Evolutionary conservation across 352 stramenopile species (phyloP).

Genomic region (Globisporangium perplexum): DNA sequence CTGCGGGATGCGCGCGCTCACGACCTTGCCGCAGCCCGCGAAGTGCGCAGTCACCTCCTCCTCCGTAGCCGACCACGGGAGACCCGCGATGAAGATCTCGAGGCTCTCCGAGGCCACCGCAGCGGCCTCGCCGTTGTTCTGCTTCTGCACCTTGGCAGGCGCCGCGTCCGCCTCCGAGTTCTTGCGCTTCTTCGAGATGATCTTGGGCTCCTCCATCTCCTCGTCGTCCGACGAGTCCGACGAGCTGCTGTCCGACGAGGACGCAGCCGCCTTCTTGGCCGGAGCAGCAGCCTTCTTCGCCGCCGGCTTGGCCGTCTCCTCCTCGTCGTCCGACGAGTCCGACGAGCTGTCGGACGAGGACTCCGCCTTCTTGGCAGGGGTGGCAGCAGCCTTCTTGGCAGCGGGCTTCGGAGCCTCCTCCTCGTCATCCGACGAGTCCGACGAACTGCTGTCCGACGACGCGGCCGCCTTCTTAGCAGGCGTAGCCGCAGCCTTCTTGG

Average conservation of each 20-base stretch:
- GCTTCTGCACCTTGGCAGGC: constrained; percentile 63
- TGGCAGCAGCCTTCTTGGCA: constrained; percentile 22
- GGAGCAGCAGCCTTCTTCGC: constrained; percentile 22
- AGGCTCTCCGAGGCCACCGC: constrained; percentile 46
- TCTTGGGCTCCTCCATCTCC: constrained; percentile 49
- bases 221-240: constrained; percentile 20
- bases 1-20: constrained; percentile 76
- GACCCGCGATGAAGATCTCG: constrained; percentile 89
- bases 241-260: constrained; percentile 26
- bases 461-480: constrained; percentile 26
- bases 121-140: constrained; percentile 58
- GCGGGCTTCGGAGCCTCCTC: constrained; percentile 28
- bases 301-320: constrained; percentile 28
- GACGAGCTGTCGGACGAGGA: constrained; percentile 3
- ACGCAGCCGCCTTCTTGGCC: constrained; percentile 38
- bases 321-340: constrained; percentile 45
- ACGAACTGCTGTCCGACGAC: background rate
- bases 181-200: constrained; percentile 83
- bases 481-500: constrained; percentile 21
- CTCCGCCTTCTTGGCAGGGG: constrained; percentile 27
- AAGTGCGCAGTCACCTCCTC: constrained; percentile 95
- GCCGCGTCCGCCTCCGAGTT: constrained; percentile 65
- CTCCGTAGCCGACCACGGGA: constrained; percentile 94
- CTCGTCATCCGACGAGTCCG: constrained; percentile 43
- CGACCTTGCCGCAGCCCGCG: constrained; percentile 87